Evolutionary conservation across 805 yeast species (phyloP).

Genomic region (Nakazawaea molendinolei): DNA sequence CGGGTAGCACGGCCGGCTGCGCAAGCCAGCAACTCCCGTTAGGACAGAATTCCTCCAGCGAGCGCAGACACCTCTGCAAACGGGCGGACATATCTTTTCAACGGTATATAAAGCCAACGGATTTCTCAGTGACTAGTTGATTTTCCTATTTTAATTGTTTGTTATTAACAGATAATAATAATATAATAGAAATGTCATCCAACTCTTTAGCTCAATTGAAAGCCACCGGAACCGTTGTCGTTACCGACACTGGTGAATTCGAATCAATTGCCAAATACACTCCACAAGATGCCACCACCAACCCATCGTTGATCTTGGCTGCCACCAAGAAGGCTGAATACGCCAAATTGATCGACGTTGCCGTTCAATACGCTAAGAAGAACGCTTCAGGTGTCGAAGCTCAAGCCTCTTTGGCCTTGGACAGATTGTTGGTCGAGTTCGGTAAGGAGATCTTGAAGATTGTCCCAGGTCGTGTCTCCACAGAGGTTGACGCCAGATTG

Average conservation of each 20-base stretch:
- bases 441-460: slow-evolving; percentile 89
- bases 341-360: slow-evolving; percentile 83
- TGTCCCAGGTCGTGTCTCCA: slow-evolving; percentile 98
- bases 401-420: slow-evolving; percentile 79
- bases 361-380: slow-evolving; percentile 77
- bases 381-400: slow-evolving; percentile 53
- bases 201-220: slow-evolving; percentile 88
- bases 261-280: slow-evolving; percentile 96
- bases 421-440: slow-evolving; percentile 89
- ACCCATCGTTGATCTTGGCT: slow-evolving; percentile 95
- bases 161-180: too few relatives aligned
- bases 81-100: too few relatives aligned
- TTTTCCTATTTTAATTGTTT: too few relatives aligned
- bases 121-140: too few relatives aligned
- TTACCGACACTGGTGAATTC: slow-evolving; percentile 98
- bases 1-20: too few relatives aligned
- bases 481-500: slow-evolving; percentile 98
- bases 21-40: too few relatives aligned
- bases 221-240: slow-evolving; percentile 93
- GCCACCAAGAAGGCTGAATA: slow-evolving; percentile 89
- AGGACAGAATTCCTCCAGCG: too few relatives aligned
- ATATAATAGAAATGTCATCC: slow-evolving; percentile 26
- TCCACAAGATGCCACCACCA: slow-evolving; percentile 99
- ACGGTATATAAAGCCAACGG: too few relatives aligned
- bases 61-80: too few relatives aligned